Base-by-base conservation (phyloP, 2,329 filamentous ascomycete species). In the Anisogramma anomala region DNA sequence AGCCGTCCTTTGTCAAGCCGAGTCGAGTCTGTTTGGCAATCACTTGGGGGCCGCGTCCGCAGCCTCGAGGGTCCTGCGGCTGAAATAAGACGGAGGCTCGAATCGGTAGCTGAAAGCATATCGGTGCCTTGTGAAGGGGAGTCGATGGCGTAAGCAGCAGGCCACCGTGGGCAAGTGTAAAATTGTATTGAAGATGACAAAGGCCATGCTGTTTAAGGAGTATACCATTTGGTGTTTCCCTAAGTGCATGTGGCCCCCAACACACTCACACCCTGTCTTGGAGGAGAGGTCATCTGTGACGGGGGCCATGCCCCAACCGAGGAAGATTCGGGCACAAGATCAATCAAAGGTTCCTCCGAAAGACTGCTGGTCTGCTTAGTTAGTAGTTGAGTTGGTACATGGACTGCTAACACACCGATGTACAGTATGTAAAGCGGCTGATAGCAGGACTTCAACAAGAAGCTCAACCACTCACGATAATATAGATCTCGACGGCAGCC, bases 261-360 rank as follows among this genome's bases (percentile, higher is more conserved):
- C 30, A 15, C 19, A 13, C 43, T 38, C 43, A 42, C 33, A 36
- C 39, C 39, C 28, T 41, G 39, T 41, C 39, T 36, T 41, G 33
- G 39, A 22, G 14, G 19, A 33, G 39, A 36, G 43, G 43, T 45
- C 43, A 45, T 42, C 31, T 39, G 43, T 33, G 33, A 35, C 2
- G 15, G 35, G 25, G 36, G 32, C 36, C 36, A 28, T 36, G 25
- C 19, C 25, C 30, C 26, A 26, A 15, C 20, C 23, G 18, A 22
- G 18, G 15, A 22, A 11, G 17, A 17, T 3, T 10, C 11, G n/a
- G 22, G 25, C 17, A 39, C 30, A 20, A 19, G 20, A 15, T 37
- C 28, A 19, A 20, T 39, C 17, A 31, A 11, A 28, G 11, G 31
- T 39, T 18, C 31, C 23, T 25, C 30, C 23, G 27, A 14, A 15